Evolutionary conservation across 139 green algal species (phyloP), one percentile per base, ranked within the genome.

Genomic region (Picochlorum sp.): DNA sequence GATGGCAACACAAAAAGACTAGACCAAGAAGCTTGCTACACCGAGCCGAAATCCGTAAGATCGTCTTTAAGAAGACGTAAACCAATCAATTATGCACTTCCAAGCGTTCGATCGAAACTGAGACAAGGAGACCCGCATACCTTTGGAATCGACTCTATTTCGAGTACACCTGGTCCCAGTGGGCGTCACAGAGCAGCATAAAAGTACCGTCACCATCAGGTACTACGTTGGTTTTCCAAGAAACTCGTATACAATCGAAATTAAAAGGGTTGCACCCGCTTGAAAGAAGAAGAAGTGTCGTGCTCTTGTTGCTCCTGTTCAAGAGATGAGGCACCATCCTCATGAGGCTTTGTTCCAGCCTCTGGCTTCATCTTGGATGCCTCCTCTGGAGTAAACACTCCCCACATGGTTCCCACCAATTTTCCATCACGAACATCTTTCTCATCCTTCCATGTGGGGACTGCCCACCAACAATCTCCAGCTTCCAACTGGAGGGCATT

Each of bases 381-480:
- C 37, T 73, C 65, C 21, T 72, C 65, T 41, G 54, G 44, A 6
- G 23, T 18, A 11, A 73, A 62, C 28, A 77, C 65, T 38, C 71
- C 71, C 71, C 71, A 78, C 71, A 78, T 78, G 6, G 65, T 78
- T 51, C 71, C 71, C 23, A 79, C 72, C 66, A 68, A 68, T 26
- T 59, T 65, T 28, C 72, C 72, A 16, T 63, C 56, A 2, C 72
- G 45, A 7, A 79, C 49, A 51, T 79, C 72, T 49, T 75, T 50
- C 62, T 79, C 72, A 50, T 78, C 71, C 16, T 73, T 14, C 71
- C 71, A 78, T 4, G 65, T 74, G 9, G 65, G 64, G 5, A 51
- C 11, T 2, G 65, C 75, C 16, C 71, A 80, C 79, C 79, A 85
- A 73, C 79, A 85, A 62, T 85, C 79, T 10, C 71, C 72, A 10